phyloP scores from a whole-genome alignment of 768 basidiomycete species.

The Suillus clintonianus region DNA sequence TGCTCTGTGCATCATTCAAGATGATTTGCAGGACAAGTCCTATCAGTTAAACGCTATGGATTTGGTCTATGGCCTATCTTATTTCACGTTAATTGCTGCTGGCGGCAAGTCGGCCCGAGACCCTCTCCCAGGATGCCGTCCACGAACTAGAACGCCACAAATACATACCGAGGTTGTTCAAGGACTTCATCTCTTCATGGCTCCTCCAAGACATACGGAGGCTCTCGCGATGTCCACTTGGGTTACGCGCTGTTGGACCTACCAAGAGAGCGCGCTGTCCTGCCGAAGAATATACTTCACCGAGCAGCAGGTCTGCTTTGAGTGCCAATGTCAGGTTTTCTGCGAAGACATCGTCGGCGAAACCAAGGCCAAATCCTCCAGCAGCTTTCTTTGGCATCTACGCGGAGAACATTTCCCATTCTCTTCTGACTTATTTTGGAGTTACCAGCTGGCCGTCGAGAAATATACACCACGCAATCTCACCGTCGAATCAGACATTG shows the following conservation, averaged over 20 bases:
- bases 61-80: constrained; percentile 17
- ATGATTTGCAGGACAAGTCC: constrained; percentile 18
- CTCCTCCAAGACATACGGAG: constrained; percentile 12
- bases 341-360: constrained; percentile 23
- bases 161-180: constrained; percentile 21
- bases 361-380: not conserved
- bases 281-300: constrained; percentile 24
- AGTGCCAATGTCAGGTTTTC: constrained; percentile 19
- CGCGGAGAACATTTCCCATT: not conserved
- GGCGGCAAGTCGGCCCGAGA: constrained; percentile 11
- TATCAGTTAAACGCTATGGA: constrained; percentile 20
- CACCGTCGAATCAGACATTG: not conserved
- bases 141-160: constrained; percentile 10
- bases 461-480: not conserved
- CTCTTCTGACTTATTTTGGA: not conserved
- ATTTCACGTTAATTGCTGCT: constrained; percentile 21
- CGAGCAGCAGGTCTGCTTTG: constrained; percentile 21
- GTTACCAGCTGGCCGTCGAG: not conserved
- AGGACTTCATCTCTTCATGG: constrained; percentile 19
- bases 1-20: constrained; percentile 25
- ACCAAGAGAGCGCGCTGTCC: constrained; percentile 20
- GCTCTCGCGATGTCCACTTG: constrained; percentile 11
- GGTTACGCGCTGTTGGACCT: constrained; percentile 25
- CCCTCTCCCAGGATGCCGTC: constrained; percentile 13
- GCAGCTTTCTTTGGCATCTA: not conserved